These are phyloP conservation scores for Fusarium austroafricanum DNA, from an alignment of 2,329 filamentous ascomycete genomes.

Conservation along the genomic window DNA sequence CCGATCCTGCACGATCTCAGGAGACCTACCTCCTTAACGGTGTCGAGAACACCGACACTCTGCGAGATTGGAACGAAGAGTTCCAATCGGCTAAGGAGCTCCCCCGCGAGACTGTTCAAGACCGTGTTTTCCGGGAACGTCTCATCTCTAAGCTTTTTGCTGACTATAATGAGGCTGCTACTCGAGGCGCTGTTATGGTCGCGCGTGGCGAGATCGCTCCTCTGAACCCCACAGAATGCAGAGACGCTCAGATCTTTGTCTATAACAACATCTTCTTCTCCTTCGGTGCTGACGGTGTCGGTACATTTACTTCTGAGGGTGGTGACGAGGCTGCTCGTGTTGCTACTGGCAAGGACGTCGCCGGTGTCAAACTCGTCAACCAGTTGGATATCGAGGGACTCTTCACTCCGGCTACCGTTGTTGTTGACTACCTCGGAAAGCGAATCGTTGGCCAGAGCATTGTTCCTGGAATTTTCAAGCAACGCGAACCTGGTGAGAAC, in stretches of 20 bases:
- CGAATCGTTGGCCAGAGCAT: constrained; percentile 98
- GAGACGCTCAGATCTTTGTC: constrained; percentile 97
- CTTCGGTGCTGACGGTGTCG: constrained; percentile 95
- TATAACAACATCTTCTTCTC: constrained; percentile 99
- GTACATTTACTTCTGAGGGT: constrained; percentile 95
- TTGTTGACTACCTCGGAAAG: constrained; percentile 97
- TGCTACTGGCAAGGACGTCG: constrained; percentile 95
- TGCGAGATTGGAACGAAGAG: constrained; percentile 99
- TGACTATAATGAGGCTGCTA: constrained; percentile 96
- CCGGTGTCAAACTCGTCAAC: constrained; percentile 94
- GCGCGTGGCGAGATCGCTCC: constrained; percentile 92
- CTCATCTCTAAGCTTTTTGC: constrained; percentile 96
- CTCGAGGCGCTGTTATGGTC: constrained; percentile 90
- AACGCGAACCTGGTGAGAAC: constrained; percentile 95
- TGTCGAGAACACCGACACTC: constrained; percentile 91
- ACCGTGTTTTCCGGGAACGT: constrained; percentile 94
- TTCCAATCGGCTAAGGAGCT: constrained; percentile 97
- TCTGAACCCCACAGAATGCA: constrained; percentile 91
- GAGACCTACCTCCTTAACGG: constrained; percentile 92
- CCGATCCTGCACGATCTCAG: constrained; percentile 90
- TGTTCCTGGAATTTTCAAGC: constrained; percentile 98
- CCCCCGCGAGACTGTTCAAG: constrained; percentile 92
- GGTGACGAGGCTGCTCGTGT: constrained; percentile 96
- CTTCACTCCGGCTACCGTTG: constrained; percentile 94
- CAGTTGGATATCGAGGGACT: constrained; percentile 95